Base-by-base conservation (phyloP, 2,329 filamentous ascomycete genomes). In the Fonsecaea pedrosoi region DNA sequence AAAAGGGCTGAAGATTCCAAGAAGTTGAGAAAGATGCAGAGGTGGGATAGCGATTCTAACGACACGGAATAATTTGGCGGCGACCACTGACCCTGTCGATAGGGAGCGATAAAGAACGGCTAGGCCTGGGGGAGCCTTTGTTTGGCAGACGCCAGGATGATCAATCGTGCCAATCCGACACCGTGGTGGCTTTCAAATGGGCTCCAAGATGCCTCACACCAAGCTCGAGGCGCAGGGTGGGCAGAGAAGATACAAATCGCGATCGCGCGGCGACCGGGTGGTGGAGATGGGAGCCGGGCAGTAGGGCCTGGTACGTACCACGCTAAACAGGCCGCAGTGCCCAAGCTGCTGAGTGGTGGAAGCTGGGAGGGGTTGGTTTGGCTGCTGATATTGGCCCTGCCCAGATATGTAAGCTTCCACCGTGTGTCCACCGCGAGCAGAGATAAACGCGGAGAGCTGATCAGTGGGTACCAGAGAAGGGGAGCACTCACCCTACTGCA, bases 21-120 rank as follows among this genome's bases (percentile, higher is more conserved):
- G 54, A 59, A 64, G 60, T 66, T 37, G 35, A 50, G 45, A 13
- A 54, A 60, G 54, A 60, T 65, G 40, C 48, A 64, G 64, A 50
- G 45, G 45, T 67, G 67, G 67, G 58, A 69, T 69, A 63, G 61
- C 64, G 62, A 64, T 40, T 54, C 15, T 32, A 61, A 57, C 54
- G 62, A 70, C 45, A 62, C 62, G 69, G 69, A 69, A 70, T 54
- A 70, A 69, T 73, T 66, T 73, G 71, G 71, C 69, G 70, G 70
- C 69, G 70, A 62, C 64, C 62, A 68, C 55, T 62, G 56, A 64
- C 70, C 69, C 59, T 67, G 64, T 71, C 64, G 64, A 68, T 68
- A 71, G 70, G 60, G 60, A 69, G 61, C 69, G 71, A 71, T 72
- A 72, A 70, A 69, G 67, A 58, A 55, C 34, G 54, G 63, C 60